Evolutionary conservation across 805 yeast genomes (phyloP).

Genomic region (Zygotorulaspora chibaensis): DNA sequence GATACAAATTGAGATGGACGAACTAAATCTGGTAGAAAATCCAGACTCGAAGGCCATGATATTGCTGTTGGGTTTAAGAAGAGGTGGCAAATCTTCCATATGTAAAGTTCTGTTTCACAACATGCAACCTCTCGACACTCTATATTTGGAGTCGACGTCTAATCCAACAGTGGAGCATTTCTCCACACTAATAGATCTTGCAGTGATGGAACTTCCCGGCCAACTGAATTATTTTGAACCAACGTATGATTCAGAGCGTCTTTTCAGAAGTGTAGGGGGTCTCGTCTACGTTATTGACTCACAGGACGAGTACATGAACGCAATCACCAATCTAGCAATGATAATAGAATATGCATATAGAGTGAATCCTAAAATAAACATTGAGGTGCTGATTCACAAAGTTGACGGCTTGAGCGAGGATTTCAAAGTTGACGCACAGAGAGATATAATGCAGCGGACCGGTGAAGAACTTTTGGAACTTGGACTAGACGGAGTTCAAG

Average conservation of each 20-base stretch:
- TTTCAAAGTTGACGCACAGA: conserved; percentile 86
- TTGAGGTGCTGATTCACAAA: conserved; percentile 91
- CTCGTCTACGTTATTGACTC: conserved; percentile 91
- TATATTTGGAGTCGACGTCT: conserved; percentile 84
- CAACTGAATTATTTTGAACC: conserved; percentile 88
- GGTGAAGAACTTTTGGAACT: conserved; percentile 88
- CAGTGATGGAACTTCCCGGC: conserved; percentile 93
- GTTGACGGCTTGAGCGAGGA: conserved; percentile 95
- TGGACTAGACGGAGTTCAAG: conserved; percentile 87
- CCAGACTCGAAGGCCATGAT: conserved; percentile 70
- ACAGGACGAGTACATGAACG: conserved; percentile 91
- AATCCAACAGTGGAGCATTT: conserved; percentile 84
- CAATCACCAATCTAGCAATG: conserved; percentile 81
- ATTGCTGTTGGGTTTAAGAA: conserved; percentile 80
- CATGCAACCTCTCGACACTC: conserved; percentile 92
- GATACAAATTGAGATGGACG: neutral
- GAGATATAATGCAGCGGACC: conserved; percentile 94
- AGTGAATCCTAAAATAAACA: conserved; percentile 77
- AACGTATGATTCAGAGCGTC: conserved; percentile 66
- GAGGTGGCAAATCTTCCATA: conserved; percentile 92
- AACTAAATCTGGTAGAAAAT: conserved; percentile 8
- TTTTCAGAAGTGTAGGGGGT: conserved; percentile 82
- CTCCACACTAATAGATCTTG: conserved; percentile 75
- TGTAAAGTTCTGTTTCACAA: conserved; percentile 94
- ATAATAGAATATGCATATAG: conserved; percentile 83